These are phyloP conservation scores for Entomortierella parvispora DNA, from an alignment of 192 early-diverging fungal species.

Conservation along the genomic window DNA sequence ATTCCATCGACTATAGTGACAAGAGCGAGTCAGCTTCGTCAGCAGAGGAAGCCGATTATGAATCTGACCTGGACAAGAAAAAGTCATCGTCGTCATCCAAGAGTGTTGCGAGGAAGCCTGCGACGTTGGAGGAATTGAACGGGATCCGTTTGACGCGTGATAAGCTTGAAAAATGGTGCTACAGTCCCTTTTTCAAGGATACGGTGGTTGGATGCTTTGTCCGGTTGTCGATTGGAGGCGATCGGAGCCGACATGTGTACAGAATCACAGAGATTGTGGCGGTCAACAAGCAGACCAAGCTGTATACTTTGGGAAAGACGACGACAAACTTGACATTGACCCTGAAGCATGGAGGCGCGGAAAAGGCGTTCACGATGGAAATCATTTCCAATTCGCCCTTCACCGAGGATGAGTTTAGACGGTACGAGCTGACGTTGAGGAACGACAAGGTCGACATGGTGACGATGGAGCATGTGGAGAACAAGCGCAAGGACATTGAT, in stretches of 20 bases:
- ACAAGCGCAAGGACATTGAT: constrained; percentile 66
- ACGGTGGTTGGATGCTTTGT: constrained; percentile 75
- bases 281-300: constrained; percentile 54
- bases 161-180: constrained; percentile 77
- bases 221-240: constrained; percentile 69
- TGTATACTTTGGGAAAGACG: constrained; percentile 69
- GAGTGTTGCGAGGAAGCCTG: constrained; percentile 50
- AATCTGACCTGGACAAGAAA: constrained; percentile 37
- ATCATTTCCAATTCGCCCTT: constrained; percentile 79
- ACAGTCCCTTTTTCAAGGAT: constrained; percentile 74
- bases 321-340: constrained; percentile 73
- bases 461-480: constrained; percentile 59
- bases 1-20: constrained; percentile 38
- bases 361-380: constrained; percentile 79
- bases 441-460: constrained; percentile 59
- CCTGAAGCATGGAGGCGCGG: constrained; percentile 74
- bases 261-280: constrained; percentile 45
- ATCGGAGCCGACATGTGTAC: constrained; percentile 69
- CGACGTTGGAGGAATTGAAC: constrained; percentile 72
- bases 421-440: constrained; percentile 63
- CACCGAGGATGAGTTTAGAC: constrained; percentile 70
- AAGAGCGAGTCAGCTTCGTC: constrained; percentile 40
- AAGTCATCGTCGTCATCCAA: constrained; percentile 33
- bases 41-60: constrained; percentile 33
- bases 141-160: constrained; percentile 69